Conservation (phyloP, 441 rosid genomes). For the Kokia cookei region DNA sequence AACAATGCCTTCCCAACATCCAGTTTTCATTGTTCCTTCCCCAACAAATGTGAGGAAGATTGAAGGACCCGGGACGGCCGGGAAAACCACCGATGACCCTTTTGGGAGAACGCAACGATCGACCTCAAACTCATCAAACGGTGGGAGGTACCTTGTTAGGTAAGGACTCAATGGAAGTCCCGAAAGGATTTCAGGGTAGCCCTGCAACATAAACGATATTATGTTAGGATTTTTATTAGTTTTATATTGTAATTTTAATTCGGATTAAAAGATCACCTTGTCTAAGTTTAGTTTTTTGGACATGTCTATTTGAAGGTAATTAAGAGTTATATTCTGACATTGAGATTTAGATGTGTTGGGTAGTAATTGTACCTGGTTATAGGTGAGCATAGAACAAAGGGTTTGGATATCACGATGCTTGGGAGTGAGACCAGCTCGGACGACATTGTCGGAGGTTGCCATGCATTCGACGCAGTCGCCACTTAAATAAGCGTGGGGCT, state of each 20-base stretch:
- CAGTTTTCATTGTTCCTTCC: slow-evolving; percentile 32
- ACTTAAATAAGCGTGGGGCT: slow-evolving; percentile 70
- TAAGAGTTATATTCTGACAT: no score
- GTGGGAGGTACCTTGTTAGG: slow-evolving; percentile 57
- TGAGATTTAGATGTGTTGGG: background rate
- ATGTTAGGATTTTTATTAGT: no score
- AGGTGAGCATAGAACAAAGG: slow-evolving; percentile 77
- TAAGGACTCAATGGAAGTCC: slow-evolving; percentile 48
- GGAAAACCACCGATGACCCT: slow-evolving; percentile 44
- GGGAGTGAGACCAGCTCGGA: slow-evolving; percentile 82
- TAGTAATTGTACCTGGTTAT: slow-evolving; percentile 45
- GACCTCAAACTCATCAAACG: slow-evolving; percentile 68
- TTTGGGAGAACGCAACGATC: slow-evolving; percentile 47
- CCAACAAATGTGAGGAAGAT: slow-evolving; percentile 43
- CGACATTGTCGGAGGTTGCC: slow-evolving; percentile 88
- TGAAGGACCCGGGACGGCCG: slow-evolving; percentile 54
- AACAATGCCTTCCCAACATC: slow-evolving; percentile 19
- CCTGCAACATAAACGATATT: slow-evolving; percentile 29
- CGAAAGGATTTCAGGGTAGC: slow-evolving; percentile 53
- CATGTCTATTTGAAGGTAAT: no score
- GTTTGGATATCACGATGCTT: slow-evolving; percentile 61
- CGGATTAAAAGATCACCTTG: no score
- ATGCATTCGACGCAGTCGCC: slow-evolving; percentile 83
- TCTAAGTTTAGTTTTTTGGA: no score
- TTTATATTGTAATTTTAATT: no score